A percentile compares a stretch with the other conserved stretches of the same genome.
Evolutionary conservation across 2,329 filamentous ascomycete species (phyloP).

Genomic region (Sarocladium strictum): DNA sequence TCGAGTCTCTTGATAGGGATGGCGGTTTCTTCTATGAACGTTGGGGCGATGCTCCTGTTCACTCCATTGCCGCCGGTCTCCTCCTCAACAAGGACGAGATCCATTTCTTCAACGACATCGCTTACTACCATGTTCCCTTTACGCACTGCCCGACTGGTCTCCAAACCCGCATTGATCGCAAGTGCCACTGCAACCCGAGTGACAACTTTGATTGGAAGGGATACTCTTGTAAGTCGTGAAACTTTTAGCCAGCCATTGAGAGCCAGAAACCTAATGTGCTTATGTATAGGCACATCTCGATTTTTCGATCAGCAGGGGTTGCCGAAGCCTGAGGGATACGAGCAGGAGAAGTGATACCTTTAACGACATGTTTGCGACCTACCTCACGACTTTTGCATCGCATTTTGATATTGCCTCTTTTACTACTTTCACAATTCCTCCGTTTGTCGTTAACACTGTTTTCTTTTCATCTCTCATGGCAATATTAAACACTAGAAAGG

Average conservation of each 20-base stretch:
- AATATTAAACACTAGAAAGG: neutral
- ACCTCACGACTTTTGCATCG: constrained; percentile 14
- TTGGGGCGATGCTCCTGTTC: constrained; percentile 95
- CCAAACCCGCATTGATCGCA: constrained; percentile 73
- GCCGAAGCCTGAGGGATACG: constrained; percentile 79
- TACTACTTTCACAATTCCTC: neutral
- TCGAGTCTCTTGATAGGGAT: constrained; percentile 78
- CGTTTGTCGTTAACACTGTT: constrained; percentile 4
- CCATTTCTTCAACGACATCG: constrained; percentile 99
- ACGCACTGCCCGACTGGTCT: constrained; percentile 95
- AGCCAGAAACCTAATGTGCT: neutral
- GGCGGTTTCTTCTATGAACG: constrained; percentile 99
- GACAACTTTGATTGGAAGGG: constrained; percentile 99
- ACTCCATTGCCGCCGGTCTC: constrained; percentile 89
- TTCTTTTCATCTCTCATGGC: neutral
- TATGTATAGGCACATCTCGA: constrained; percentile 54
- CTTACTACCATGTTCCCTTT: constrained; percentile 96
- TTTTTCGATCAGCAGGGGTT: constrained; percentile 80
- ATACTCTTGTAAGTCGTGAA: constrained; percentile 78
- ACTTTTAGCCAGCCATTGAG: too few relatives aligned
- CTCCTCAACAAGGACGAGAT: constrained; percentile 89
- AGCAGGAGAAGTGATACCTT: constrained; percentile 46
- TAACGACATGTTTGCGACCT: neutral
- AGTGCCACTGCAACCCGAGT: constrained; percentile 89
- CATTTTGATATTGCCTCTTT: constrained; percentile 15